These are phyloP conservation scores for Orbilia blumenaviensis DNA, from an alignment of 2,329 filamentous ascomycete species.

Conservation along the genomic window DNA sequence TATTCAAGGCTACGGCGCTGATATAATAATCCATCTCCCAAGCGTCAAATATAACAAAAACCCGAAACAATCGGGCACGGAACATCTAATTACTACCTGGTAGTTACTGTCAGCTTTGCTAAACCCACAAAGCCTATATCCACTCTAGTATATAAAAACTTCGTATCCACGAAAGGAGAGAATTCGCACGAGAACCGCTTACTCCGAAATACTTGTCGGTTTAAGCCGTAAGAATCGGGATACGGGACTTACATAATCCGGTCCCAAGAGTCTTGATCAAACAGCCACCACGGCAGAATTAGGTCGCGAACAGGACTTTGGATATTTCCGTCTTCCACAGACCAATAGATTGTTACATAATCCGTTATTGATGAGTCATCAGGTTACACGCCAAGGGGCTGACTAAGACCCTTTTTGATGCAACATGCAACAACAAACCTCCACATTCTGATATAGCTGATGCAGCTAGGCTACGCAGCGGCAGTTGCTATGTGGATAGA, in stretches of 20 bases:
- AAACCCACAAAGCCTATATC: neutral
- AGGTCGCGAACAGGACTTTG: neutral
- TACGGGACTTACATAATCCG: conserved; percentile 23
- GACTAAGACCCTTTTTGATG: conserved; percentile 27
- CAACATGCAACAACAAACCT: conserved; percentile 38
- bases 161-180: neutral
- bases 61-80: neutral
- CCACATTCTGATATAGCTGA: neutral
- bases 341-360: conserved; percentile 39
- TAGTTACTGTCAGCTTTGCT: neutral
- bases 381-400: conserved; percentile 31
- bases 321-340: neutral
- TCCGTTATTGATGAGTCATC: conserved; percentile 35
- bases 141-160: neutral
- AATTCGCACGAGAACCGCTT: conserved; percentile 7
- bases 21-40: neutral
- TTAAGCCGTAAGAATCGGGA: neutral
- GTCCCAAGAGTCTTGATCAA: neutral
- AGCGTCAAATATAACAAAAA: too few species aligned
- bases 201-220: neutral
- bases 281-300: neutral
- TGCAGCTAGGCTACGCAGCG: neutral
- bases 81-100: neutral
- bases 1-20: neutral
- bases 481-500: conserved; percentile 12